phyloP scores from a whole-genome alignment of 306 rosid genomes.

The Senna siamea region DNA sequence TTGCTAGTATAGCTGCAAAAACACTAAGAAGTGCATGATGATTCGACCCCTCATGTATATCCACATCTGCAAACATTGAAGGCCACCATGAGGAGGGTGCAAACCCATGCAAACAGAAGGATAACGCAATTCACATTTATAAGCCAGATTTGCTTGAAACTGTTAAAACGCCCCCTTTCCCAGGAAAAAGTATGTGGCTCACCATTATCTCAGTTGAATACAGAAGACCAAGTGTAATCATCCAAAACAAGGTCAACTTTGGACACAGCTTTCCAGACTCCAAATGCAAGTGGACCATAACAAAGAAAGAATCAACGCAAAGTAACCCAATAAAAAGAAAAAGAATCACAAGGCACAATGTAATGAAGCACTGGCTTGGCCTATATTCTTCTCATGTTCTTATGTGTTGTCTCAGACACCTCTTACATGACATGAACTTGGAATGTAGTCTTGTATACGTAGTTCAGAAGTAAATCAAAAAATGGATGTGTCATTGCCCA shows the following conservation, averaged over 20 bases:
- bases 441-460: neutral
- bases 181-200: neutral
- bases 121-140: neutral
- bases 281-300: neutral
- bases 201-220: neutral
- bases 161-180: neutral
- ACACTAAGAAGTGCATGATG: neutral
- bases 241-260: neutral
- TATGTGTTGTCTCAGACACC: neutral
- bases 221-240: too few species aligned
- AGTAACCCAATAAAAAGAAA: too few species aligned
- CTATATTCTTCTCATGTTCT: neutral
- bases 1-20: neutral
- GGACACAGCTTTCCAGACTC: neutral
- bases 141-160: constrained; percentile 24
- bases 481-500: too few species aligned
- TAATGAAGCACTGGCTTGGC: neutral
- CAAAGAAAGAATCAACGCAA: too few species aligned
- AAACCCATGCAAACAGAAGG: constrained; percentile 14
- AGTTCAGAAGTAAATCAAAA: too few species aligned
- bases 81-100: neutral
- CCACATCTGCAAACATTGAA: neutral
- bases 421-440: neutral
- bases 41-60: neutral
- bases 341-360: neutral